Evolutionary conservation across 805 yeast species (phyloP).

Genomic region (Saccharomycopsis sp.): DNA sequence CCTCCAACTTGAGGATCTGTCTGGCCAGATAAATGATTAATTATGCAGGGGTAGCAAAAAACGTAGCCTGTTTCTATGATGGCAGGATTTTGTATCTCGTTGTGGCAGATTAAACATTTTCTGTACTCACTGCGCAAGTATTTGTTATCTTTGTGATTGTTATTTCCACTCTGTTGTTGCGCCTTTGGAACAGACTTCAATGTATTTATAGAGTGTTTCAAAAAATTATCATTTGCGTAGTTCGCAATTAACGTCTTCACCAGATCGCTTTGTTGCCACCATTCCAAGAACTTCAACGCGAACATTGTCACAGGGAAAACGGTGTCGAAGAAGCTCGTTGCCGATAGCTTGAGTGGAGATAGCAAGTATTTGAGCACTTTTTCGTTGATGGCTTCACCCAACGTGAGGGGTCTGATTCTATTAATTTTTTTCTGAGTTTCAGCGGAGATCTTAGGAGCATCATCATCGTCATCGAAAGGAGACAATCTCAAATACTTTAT

Average conservation of each 20-base stretch:
- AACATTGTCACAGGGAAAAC: slow-evolving; percentile 19
- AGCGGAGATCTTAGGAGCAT: neutral
- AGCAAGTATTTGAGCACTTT: slow-evolving; percentile 17
- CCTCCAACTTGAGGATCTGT: slow-evolving; percentile 46
- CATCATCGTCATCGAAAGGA: slow-evolving; percentile 37
- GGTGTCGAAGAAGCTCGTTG: slow-evolving; percentile 15
- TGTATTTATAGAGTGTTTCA: slow-evolving; percentile 13
- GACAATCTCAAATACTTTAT: slow-evolving; percentile 59
- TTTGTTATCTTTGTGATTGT: slow-evolving; percentile 4
- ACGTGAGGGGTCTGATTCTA: slow-evolving; percentile 16
- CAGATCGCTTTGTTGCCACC: slow-evolving; percentile 21
- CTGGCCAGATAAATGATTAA: slow-evolving; percentile 44
- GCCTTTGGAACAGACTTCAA: neutral
- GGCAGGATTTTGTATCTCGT: slow-evolving; percentile 66
- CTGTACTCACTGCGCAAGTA: slow-evolving; percentile 13
- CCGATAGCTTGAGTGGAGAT: slow-evolving; percentile 5
- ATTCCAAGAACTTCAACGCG: slow-evolving; percentile 20
- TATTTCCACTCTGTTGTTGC: neutral
- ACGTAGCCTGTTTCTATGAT: slow-evolving; percentile 87
- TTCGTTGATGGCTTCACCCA: slow-evolving; percentile 17
- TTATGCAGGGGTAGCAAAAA: slow-evolving; percentile 82
- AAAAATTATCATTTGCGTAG: slow-evolving; percentile 8
- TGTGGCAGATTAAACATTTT: slow-evolving; percentile 63
- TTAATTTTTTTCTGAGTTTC: slow-evolving; percentile 11
- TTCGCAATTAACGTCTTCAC: slow-evolving; percentile 5